Conservation (phyloP, 768 basidiomycete genomes). For the Auricularia cornea region DNA sequence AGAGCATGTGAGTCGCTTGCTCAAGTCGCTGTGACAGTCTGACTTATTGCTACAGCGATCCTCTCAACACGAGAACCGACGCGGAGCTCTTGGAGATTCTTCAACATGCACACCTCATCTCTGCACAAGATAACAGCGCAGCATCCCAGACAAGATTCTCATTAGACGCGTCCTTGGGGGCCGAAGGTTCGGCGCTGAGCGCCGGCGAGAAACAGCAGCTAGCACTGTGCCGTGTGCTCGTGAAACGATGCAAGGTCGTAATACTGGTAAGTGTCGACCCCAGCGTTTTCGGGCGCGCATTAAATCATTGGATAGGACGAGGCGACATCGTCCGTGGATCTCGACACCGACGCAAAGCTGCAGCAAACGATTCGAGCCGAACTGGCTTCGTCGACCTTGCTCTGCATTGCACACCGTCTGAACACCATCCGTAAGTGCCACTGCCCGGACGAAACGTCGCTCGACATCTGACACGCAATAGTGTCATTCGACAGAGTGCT, state of each 20-base stretch:
- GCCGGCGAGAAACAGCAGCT: conserved; percentile 61
- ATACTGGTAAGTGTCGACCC: conserved; percentile 34
- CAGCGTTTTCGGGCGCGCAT: not conserved
- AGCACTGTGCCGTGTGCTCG: conserved; percentile 52
- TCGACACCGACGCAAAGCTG: conserved; percentile 52
- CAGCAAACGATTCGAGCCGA: conserved; percentile 58
- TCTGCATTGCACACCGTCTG: conserved; percentile 51
- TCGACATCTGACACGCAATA: conserved; percentile 33
- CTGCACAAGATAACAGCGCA: conserved; percentile 34
- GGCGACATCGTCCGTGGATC: conserved; percentile 53
- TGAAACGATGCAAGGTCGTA: conserved; percentile 52
- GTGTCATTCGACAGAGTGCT: conserved; percentile 61
- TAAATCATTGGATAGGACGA: conserved; percentile 38
- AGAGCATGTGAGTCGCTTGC: not conserved
- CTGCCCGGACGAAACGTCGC: too few relatives aligned
- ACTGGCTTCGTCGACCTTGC: conserved; percentile 43
- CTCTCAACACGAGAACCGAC: conserved; percentile 44
- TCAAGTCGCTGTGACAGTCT: too few relatives aligned
- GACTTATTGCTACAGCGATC: conserved; percentile 43
- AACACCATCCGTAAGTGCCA: conserved; percentile 10
- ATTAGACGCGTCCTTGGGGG: conserved; percentile 48
- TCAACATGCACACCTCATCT: conserved; percentile 44
- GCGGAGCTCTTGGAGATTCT: conserved; percentile 56
- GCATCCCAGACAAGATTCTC: conserved; percentile 45
- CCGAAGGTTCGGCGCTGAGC: conserved; percentile 54